Evolutionary conservation across 2,329 filamentous ascomycete species (phyloP).

Genomic region (Fusarium heterosporum): DNA sequence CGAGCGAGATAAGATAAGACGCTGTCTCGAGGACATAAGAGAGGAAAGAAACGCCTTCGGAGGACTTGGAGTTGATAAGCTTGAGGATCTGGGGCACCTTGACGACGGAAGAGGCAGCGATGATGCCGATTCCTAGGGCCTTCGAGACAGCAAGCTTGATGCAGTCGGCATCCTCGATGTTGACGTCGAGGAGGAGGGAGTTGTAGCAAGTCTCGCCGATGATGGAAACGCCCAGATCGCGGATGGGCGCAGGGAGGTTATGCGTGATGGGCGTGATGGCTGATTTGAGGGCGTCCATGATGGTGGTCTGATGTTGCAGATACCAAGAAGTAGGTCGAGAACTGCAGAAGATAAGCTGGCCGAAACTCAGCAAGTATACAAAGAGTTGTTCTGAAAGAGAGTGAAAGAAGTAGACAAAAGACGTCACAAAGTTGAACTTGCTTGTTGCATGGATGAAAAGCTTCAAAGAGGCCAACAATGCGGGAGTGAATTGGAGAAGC

Average conservation of each 20-base stretch:
- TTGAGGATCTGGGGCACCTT: constrained; percentile 98
- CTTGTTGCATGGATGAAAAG: constrained; percentile 17
- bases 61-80: constrained; percentile 82
- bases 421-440: constrained; percentile 24
- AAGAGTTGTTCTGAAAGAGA: constrained; percentile 30
- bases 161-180: constrained; percentile 80
- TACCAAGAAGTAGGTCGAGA: neutral
- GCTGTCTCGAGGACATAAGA: constrained; percentile 93
- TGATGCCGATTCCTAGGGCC: constrained; percentile 91
- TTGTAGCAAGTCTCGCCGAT: constrained; percentile 88
- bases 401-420: constrained; percentile 33
- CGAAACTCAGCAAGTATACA: constrained; percentile 6
- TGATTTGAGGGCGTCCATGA: constrained; percentile 72
- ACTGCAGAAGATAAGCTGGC: neutral
- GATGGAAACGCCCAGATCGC: constrained; percentile 80
- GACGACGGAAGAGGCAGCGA: constrained; percentile 88
- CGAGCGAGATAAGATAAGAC: constrained; percentile 87
- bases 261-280: constrained; percentile 76
- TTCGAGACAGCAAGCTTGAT: constrained; percentile 93
- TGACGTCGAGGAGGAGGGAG: constrained; percentile 85
- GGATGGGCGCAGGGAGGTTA: constrained; percentile 79
- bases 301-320: constrained; percentile 20
- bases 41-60: constrained; percentile 87
- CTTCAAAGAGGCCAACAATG: constrained; percentile 39
- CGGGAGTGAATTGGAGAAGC: constrained; percentile 26